Evolutionary conservation across 371 early-diverging fungal genomes (phyloP).

Genomic region (Zychaea mexicana): DNA sequence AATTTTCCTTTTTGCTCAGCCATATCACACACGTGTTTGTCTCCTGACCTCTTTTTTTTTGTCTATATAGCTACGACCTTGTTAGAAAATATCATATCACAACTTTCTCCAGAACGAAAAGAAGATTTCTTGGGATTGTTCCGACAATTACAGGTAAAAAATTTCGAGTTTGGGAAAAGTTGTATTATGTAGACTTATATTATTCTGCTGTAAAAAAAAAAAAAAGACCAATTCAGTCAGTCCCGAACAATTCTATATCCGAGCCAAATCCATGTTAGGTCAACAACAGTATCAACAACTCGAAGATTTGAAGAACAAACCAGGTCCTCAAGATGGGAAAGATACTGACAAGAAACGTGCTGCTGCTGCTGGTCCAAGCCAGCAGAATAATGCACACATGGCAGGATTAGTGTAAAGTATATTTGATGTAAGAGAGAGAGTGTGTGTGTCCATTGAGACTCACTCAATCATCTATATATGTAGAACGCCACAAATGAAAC

Average conservation of each 20-base stretch:
- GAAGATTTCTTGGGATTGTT: conserved; percentile 41
- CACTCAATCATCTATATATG: background rate
- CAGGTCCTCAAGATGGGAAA: conserved; percentile 9
- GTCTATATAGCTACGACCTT: conserved; percentile 22
- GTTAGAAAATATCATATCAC: conserved; percentile 38
- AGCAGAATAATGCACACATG: conserved; percentile 26
- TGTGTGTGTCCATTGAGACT: background rate
- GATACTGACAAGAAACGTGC: conserved; percentile 17
- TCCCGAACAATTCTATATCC: conserved; percentile 37
- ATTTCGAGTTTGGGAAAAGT: no score
- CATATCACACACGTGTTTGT: no score
- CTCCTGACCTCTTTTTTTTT: background rate
- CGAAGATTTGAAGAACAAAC: conserved; percentile 45
- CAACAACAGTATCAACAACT: conserved; percentile 47
- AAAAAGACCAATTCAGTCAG: conserved; percentile 34
- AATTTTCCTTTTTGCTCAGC: no score
- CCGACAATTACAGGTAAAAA: conserved; percentile 34
- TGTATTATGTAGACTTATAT: no score
- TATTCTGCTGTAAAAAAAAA: no score
- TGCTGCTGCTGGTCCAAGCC: conserved; percentile 15
- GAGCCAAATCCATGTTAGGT: conserved; percentile 40
- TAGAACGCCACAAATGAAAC: conserved; percentile 36
- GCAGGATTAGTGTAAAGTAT: conserved; percentile 31
- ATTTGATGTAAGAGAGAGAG: background rate
- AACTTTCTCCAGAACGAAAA: conserved; percentile 40